Percentiles rank a stretch among this genome's conserved stretches.
These are phyloP conservation scores for Penicillium roqueforti DNA, from an alignment of 495 filamentous ascomycete species.

Conservation along the genomic window DNA sequence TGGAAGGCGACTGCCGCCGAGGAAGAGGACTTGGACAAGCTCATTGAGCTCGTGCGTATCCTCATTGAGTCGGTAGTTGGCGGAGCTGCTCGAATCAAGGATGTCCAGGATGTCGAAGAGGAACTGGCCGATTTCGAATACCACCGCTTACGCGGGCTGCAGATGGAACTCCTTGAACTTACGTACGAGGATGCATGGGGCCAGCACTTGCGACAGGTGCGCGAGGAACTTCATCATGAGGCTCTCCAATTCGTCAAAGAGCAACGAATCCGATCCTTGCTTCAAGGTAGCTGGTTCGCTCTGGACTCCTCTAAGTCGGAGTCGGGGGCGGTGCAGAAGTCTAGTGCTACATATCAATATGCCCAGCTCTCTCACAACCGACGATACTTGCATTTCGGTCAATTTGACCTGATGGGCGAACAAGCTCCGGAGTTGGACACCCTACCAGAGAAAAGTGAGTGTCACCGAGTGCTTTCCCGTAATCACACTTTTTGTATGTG, in stretches of 20 bases:
- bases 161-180: conserved; percentile 89
- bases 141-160: conserved; percentile 70
- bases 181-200: conserved; percentile 95
- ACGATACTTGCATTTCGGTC: conserved; percentile 84
- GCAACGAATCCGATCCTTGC: conserved; percentile 87
- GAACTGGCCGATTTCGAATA: conserved; percentile 82
- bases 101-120: conserved; percentile 84
- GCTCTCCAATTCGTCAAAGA: conserved; percentile 95
- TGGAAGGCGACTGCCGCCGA: conserved; percentile 89
- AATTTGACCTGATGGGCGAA: conserved; percentile 64
- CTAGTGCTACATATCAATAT: conserved; percentile 62
- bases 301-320: conserved; percentile 46
- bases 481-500: not conserved
- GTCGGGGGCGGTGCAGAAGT: conserved; percentile 33
- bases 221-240: conserved; percentile 89
- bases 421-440: conserved; percentile 68
- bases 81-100: conserved; percentile 73
- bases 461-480: not conserved
- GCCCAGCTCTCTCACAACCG: conserved; percentile 89
- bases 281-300: conserved; percentile 88
- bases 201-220: conserved; percentile 79
- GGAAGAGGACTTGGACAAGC: conserved; percentile 83
- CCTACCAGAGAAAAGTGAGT: conserved; percentile 69
- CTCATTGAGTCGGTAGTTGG: conserved; percentile 91
- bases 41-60: conserved; percentile 84